Conservation (phyloP, 495 filamentous ascomycete species). For the Aspergillus kassunensis region DNA sequence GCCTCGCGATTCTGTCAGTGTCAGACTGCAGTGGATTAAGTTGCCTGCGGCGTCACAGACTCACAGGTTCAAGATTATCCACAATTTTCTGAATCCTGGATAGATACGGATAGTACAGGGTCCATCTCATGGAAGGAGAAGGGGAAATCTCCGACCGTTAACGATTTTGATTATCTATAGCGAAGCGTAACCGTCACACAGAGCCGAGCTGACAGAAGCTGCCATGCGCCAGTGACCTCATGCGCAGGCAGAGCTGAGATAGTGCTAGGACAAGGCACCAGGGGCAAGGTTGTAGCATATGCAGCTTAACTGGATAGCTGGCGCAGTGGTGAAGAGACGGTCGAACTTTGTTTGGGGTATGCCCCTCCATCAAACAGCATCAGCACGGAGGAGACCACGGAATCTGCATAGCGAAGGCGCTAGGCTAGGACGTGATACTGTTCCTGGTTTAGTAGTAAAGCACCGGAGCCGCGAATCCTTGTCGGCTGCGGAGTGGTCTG, state of each 20-base stretch:
- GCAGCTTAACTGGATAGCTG: background rate
- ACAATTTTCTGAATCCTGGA: background rate
- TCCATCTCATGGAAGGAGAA: too few relatives aligned
- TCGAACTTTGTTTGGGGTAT: background rate
- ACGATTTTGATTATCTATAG: background rate
- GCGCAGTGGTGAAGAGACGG: constrained; percentile 8
- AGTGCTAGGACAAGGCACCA: constrained; percentile 10
- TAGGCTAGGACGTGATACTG: constrained; percentile 5
- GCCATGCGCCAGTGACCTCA: constrained; percentile 2
- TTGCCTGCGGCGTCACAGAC: background rate
- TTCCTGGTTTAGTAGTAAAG: constrained; percentile 3
- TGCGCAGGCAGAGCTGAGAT: background rate
- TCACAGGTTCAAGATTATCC: background rate
- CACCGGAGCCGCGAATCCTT: constrained; percentile 5
- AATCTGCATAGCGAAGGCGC: constrained; percentile 7
- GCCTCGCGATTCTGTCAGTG: too few relatives aligned
- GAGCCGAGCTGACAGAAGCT: background rate
- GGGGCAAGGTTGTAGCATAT: constrained; percentile 9
- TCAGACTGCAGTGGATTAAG: constrained; percentile 7
- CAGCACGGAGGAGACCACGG: constrained; percentile 2
- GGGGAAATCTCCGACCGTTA: background rate
- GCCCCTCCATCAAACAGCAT: too few relatives aligned
- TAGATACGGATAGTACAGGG: background rate
- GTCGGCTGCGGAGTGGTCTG: constrained; percentile 4
- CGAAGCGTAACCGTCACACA: background rate